Base-by-base conservation (phyloP, 257 asterid species). In the Nicotiana obtusifolia region DNA sequence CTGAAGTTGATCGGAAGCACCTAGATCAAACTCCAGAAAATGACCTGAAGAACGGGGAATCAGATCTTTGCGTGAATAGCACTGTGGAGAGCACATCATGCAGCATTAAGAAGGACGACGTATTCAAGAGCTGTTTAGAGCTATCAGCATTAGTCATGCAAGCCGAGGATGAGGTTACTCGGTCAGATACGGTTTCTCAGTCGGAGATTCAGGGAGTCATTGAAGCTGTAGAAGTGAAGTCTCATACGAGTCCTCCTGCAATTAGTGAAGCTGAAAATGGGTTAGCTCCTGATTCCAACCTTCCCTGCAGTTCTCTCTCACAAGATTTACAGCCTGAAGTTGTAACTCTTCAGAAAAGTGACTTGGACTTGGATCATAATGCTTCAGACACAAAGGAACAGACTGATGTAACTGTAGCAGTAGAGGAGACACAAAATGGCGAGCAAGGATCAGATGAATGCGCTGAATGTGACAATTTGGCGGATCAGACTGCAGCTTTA, bases 111-210 rank as follows among this genome's bases (percentile, higher is more conserved):
- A 88, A 83, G 87, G 86, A 37, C 11, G 97, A 92, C 7, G 89
- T 88, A 67, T 93, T 88, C 82, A 86, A 86, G 69, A 94, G 99
- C 89, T 94, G 98, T 84, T 83, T 92, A 89, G 97, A 92, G 89
- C 88, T 96, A 28, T 30, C 87, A 1, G 89, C 88, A 81, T 77
- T 94, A 67, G 87, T 88, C 10, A 64, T 61, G 60, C 93, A 84
- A 81, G 88, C 89, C 11, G 82, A 80, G 30, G 83, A 77, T 14
- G 87, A 80, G 54, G 73, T 81, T 6, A 84, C 87, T 79, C 79
- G 78, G 44, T 81, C 53, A 59, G 83, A 85, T 67, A 71, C 19
- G 31, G 82, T 65, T 80, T 82, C 92, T 73, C 84, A 88, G 5
- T 52, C 20, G 16, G 83, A 85, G 73, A 81, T 62, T 81, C 81